These are phyloP conservation scores for Phytophthora citricola DNA, from an alignment of 352 stramenopile genomes.

Conservation along the genomic window DNA sequence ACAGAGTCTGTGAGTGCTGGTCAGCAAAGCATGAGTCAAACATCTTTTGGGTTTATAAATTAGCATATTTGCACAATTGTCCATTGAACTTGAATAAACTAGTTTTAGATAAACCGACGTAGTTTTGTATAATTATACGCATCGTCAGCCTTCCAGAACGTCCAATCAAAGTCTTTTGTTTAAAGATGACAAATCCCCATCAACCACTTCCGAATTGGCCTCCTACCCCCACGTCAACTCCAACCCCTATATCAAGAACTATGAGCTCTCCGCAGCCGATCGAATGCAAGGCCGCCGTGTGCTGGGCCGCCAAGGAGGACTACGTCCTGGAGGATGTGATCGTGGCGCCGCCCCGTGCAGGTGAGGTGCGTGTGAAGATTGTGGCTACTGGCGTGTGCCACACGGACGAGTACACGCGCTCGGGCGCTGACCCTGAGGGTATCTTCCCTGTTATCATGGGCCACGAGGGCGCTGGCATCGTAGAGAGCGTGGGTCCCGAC, in stretches of 20 bases:
- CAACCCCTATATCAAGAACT: background rate
- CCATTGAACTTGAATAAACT: too few relatives aligned
- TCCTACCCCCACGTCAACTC: background rate
- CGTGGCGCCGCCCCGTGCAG: conserved; percentile 64
- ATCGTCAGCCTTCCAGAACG: too few relatives aligned
- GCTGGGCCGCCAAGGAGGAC: conserved; percentile 87
- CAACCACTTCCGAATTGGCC: conserved; percentile 24
- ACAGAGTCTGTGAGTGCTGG: too few relatives aligned
- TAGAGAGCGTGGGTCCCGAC: conserved; percentile 82
- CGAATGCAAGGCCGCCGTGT: conserved; percentile 91
- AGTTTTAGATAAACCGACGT: background rate
- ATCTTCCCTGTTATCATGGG: conserved; percentile 91
- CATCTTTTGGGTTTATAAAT: too few relatives aligned
- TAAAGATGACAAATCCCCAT: background rate
- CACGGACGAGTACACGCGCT: conserved; percentile 90
- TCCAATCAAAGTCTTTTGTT: background rate
- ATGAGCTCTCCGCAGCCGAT: conserved; percentile 79
- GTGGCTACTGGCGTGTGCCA: conserved; percentile 87
- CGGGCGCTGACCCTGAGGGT: conserved; percentile 77
- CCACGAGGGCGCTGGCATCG: conserved; percentile 84
- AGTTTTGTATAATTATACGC: background rate
- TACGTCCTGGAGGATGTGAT: conserved; percentile 86
- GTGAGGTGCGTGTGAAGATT: conserved; percentile 88
- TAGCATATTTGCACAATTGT: too few relatives aligned
- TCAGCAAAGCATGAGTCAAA: too few relatives aligned